These are phyloP conservation scores for Sporothrix curviconia DNA, from an alignment of 2,329 filamentous ascomycete genomes.

Conservation along the genomic window DNA sequence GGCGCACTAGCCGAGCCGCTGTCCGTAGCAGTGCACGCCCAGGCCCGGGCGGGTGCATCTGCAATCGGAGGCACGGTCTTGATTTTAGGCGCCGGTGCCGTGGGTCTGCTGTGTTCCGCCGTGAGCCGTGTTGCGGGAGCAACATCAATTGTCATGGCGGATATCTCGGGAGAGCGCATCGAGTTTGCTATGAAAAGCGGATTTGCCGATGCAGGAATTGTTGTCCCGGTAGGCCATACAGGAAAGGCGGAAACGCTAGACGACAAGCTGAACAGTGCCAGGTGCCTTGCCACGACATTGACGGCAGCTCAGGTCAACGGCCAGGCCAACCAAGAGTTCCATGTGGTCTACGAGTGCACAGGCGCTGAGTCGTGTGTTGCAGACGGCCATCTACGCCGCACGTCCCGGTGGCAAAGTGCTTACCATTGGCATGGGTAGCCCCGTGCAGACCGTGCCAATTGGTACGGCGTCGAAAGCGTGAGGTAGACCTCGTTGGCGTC, in stretches of 20 bases:
- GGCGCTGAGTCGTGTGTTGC: conserved; percentile 70
- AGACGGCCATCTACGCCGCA: conserved; percentile 64
- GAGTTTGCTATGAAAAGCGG: conserved; percentile 49
- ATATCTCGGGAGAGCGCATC: conserved; percentile 50
- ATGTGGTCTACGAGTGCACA: conserved; percentile 40
- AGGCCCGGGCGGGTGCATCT: conserved; percentile 37
- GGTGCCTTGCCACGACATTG: not conserved
- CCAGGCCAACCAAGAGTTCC: not conserved
- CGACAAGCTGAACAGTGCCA: not conserved
- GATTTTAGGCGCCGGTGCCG: conserved; percentile 54
- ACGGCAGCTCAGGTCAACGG: conserved; percentile 18
- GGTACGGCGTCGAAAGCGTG: conserved; percentile 60
- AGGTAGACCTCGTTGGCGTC: conserved; percentile 64
- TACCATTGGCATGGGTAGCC: conserved; percentile 66
- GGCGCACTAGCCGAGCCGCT: conserved; percentile 54
- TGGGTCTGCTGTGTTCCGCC: conserved; percentile 52
- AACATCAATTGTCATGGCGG: conserved; percentile 42
- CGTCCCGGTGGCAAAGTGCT: conserved; percentile 62
- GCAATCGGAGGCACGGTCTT: conserved; percentile 42
- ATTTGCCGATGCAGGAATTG: conserved; percentile 40
- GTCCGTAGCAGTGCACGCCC: conserved; percentile 52
- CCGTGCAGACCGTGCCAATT: conserved; percentile 62
- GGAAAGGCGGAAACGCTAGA: conserved; percentile 39
- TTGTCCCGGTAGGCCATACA: not conserved
- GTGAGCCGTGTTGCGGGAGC: conserved; percentile 44